These are phyloP conservation scores for Spirogloea muscicola DNA, from an alignment of 139 green algal genomes.

Conservation along the genomic window DNA sequence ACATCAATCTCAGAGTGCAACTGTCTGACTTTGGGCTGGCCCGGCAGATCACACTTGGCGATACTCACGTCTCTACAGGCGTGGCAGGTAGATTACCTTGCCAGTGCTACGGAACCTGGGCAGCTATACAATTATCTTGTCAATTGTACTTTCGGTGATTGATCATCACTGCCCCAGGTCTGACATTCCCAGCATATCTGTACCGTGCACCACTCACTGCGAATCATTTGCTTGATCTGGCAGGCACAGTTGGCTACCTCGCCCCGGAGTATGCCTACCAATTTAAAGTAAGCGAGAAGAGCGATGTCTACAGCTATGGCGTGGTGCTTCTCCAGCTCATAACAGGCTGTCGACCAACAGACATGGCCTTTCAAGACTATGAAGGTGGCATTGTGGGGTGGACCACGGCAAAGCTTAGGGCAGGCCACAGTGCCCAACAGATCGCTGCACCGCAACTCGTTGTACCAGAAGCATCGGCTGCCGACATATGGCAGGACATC, in stretches of 20 bases:
- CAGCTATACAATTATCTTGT: too few species aligned
- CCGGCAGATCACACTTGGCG: too few species aligned
- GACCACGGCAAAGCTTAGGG: not conserved
- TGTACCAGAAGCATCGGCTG: not conserved
- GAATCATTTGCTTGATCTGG: too few species aligned
- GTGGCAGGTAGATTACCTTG: too few species aligned
- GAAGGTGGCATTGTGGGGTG: not conserved
- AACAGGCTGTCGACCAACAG: conserved; percentile 2
- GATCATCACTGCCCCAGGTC: too few species aligned
- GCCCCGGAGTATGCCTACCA: conserved; percentile 10
- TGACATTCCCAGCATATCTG: too few species aligned
- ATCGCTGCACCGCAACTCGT: not conserved
- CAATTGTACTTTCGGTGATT: too few species aligned
- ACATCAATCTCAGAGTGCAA: not conserved
- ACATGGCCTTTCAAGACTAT: not conserved
- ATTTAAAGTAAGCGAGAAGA: not conserved
- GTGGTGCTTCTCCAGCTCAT: conserved; percentile 27
- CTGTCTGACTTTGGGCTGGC: conserved; percentile 26
- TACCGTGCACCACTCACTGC: too few species aligned
- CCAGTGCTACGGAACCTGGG: too few species aligned
- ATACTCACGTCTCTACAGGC: too few species aligned
- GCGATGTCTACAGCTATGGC: conserved; percentile 17
- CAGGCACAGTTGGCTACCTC: conserved; percentile 17
- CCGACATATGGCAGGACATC: not conserved
- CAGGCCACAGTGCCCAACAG: too few species aligned